Evolutionary conservation across 2,329 filamentous ascomycete genomes (phyloP).

Genomic region (Hansfordia pulvinata): DNA sequence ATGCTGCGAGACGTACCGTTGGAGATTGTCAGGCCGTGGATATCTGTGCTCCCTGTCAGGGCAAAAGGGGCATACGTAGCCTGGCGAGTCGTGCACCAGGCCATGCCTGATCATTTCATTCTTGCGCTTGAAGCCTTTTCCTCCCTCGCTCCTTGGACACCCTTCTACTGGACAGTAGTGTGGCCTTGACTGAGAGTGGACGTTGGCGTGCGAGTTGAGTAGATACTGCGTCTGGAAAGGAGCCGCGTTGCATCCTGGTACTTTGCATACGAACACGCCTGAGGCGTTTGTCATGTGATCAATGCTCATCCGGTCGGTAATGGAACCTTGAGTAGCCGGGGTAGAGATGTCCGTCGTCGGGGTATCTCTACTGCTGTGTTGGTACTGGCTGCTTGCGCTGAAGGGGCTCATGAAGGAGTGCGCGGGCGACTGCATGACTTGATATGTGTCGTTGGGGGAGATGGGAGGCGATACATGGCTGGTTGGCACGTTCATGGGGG

Average conservation of each 20-base stretch:
- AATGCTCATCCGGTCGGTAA: slow-evolving; percentile 42
- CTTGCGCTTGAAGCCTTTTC: slow-evolving; percentile 58
- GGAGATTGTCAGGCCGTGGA: slow-evolving; percentile 87
- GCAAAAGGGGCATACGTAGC: slow-evolving; percentile 94
- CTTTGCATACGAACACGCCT: slow-evolving; percentile 43
- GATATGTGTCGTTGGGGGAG: slow-evolving; percentile 32
- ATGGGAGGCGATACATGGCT: slow-evolving; percentile 33
- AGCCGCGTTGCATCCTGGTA: slow-evolving; percentile 50
- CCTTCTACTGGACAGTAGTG: slow-evolving; percentile 52
- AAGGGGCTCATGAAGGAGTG: slow-evolving; percentile 15
- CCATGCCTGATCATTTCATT: slow-evolving; percentile 67
- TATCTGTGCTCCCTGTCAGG: slow-evolving; percentile 89
- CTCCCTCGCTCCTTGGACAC: slow-evolving; percentile 48
- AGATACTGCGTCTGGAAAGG: slow-evolving; percentile 70
- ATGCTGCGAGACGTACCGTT: slow-evolving; percentile 51
- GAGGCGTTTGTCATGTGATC: slow-evolving; percentile 40
- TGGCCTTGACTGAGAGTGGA: slow-evolving; percentile 51
- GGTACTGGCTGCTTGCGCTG: slow-evolving; percentile 9
- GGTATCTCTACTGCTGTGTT: slow-evolving; percentile 28
- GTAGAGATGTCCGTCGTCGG: slow-evolving; percentile 30
- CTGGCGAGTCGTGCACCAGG: slow-evolving; percentile 84
- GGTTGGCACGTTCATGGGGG: no score
- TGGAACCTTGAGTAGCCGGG: slow-evolving; percentile 23
- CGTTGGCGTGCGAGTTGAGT: slow-evolving; percentile 66
- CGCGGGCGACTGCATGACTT: no score